Evolutionary conservation across 805 yeast species (phyloP).

Genomic region (Starmerella sirachaensis): DNA sequence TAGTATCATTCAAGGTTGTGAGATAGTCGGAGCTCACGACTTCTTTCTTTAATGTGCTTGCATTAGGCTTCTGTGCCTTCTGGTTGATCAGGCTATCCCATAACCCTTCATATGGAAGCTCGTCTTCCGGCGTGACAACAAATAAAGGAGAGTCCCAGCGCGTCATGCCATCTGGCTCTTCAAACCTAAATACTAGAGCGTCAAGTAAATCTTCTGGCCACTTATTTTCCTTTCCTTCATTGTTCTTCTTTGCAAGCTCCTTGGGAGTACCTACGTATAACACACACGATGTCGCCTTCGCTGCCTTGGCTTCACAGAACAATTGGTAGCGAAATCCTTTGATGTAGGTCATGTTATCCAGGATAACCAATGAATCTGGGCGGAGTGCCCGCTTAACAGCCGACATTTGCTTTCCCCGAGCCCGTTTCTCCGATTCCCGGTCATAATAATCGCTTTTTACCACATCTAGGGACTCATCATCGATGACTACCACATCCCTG

Average conservation of each 20-base stretch:
- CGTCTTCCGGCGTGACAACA: slow-evolving; percentile 44
- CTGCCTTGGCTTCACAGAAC: slow-evolving; percentile 82
- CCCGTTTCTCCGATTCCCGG: slow-evolving; percentile 63
- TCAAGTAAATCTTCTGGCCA: slow-evolving; percentile 60
- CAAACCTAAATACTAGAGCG: slow-evolving; percentile 72
- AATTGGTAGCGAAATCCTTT: slow-evolving; percentile 93
- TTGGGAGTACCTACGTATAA: slow-evolving; percentile 64
- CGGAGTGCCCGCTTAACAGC: slow-evolving; percentile 77
- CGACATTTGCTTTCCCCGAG: slow-evolving; percentile 73
- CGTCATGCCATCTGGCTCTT: slow-evolving; percentile 76
- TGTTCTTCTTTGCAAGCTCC: slow-evolving; percentile 54
- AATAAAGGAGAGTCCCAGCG: slow-evolving; percentile 94
- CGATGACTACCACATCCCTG: slow-evolving; percentile 52
- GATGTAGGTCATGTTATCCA: slow-evolving; percentile 79
- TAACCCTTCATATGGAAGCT: slow-evolving; percentile 52
- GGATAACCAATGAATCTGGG: slow-evolving; percentile 57
- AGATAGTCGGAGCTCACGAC: slow-evolving; percentile 65
- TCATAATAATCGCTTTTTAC: slow-evolving; percentile 55
- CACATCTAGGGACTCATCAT: slow-evolving; percentile 70
- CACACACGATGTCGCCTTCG: slow-evolving; percentile 70
- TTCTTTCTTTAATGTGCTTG: slow-evolving; percentile 72
- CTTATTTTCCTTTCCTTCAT: slow-evolving; percentile 24
- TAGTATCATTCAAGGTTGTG: slow-evolving; percentile 62
- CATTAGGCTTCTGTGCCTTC: slow-evolving; percentile 62
- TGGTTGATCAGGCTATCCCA: slow-evolving; percentile 36